phyloP scores from a whole-genome alignment of 1,284 basidiomycete genomes.

The Pholiota adiposa region DNA sequence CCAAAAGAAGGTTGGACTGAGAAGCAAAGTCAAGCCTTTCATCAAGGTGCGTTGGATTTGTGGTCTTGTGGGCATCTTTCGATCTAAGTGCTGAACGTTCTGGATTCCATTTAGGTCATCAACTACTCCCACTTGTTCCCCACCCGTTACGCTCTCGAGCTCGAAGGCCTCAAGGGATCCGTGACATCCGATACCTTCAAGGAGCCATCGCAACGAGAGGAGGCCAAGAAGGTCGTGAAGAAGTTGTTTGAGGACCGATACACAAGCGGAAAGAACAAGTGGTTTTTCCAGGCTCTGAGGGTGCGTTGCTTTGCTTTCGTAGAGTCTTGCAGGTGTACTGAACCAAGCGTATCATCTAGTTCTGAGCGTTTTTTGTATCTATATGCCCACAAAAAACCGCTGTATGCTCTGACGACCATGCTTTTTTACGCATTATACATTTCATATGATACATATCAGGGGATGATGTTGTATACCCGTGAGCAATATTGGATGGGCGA shows the following conservation, averaged over 20 bases:
- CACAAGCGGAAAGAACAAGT: conserved; percentile 90
- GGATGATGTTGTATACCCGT: conserved; percentile 5
- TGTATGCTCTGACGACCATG: conserved; percentile 40
- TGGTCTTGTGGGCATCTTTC: neutral
- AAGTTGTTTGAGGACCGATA: conserved; percentile 95
- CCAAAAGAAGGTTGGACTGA: conserved; percentile 87
- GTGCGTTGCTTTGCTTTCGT: conserved; percentile 46
- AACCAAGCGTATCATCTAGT: conserved; percentile 27
- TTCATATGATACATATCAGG: conserved; percentile 15
- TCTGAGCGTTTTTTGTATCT: conserved; percentile 36
- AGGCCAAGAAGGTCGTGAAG: conserved; percentile 95
- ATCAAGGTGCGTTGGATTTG: conserved; percentile 78
- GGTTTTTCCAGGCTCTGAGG: conserved; percentile 88
- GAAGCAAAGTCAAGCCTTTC: conserved; percentile 97
- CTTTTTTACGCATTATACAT: conserved; percentile 23
- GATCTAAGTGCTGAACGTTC: neutral
- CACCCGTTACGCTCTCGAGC: conserved; percentile 94
- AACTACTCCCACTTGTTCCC: conserved; percentile 99
- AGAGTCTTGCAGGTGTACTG: neutral
- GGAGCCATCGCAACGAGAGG: conserved; percentile 90
- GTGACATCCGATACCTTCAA: conserved; percentile 90
- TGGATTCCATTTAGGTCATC: conserved; percentile 58
- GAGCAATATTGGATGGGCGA: neutral
- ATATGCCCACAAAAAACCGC: conserved; percentile 34
- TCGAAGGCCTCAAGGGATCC: conserved; percentile 89